Base-by-base conservation (phyloP, 1,284 basidiomycete species). In the Irpex lacteus region DNA sequence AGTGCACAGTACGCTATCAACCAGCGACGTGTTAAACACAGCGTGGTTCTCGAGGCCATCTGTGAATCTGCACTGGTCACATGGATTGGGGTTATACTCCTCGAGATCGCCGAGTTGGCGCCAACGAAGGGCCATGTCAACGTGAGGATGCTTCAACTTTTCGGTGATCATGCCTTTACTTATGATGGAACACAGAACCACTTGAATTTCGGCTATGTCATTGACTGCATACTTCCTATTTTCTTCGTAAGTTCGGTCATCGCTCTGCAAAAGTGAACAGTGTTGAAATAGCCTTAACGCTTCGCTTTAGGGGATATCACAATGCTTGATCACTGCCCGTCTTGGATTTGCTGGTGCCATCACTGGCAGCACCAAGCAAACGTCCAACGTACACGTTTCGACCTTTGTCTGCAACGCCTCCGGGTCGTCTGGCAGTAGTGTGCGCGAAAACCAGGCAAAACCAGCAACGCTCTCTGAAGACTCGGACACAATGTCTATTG, bases 21-120 rank as follows among this genome's bases (percentile, higher is more conserved):
- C 52, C 52, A 54, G 19, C 52, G 26, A 19, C 18, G 6, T 32
- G 52, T 54, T 13, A 1, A 54, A 49, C 56, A 62, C 32, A 47
- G 38, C 13, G 47, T 47, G 1, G 65, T 67, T 38, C 36, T 72
- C 56, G 64, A 64, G 6, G 71, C 68, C 9, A 60, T 68, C 49
- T 65, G 70, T 50, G 71, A 72, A 63, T 69, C 70, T 4, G 70
- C 71, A 11, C 36, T 69, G 6, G 66, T 70, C 3, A 72, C 67
- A 26, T 71, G 71, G 71, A 37, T 72, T 18, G 71, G 71, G 4
- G 64, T 72, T 13, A 63, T 71, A 4, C 38, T 72, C 11, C 68
- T 64, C 53, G 71, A 71, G 56, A 66, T 69, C 26, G 60, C 65
- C 15, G 65, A 64, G 2, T 63, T 72, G 2, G 71, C 66, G 5